phyloP scores from a whole-genome alignment of 2,329 filamentous ascomycete genomes.

The Colletotrichum acutatum region DNA sequence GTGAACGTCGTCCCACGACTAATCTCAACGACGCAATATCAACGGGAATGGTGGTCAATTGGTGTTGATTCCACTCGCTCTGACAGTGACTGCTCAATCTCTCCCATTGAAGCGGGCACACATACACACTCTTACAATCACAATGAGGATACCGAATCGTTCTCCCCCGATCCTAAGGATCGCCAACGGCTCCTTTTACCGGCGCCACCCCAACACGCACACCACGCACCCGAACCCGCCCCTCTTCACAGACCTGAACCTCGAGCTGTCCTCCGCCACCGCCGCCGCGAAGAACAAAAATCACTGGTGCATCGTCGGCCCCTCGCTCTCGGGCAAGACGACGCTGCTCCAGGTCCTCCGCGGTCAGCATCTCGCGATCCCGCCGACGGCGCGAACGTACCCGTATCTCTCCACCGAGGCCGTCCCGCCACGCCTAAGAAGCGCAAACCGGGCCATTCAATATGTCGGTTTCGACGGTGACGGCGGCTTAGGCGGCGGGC shows the following conservation, averaged over 20 bases:
- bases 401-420: constrained; percentile 78
- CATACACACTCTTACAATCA: too few species aligned
- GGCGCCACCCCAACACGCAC: constrained; percentile 70
- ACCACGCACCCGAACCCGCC: constrained; percentile 70
- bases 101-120: not conserved
- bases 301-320: constrained; percentile 87
- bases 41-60: not conserved
- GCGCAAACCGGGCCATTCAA: constrained; percentile 76
- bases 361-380: constrained; percentile 80
- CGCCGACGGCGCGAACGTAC: constrained; percentile 79
- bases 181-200: constrained; percentile 84
- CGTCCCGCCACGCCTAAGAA: constrained; percentile 65
- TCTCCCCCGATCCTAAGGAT: constrained; percentile 75
- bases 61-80: not conserved
- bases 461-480: constrained; percentile 93
- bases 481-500: constrained; percentile 58
- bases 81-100: not conserved
- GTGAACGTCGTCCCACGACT: not conserved
- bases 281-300: constrained; percentile 59
- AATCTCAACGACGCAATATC: not conserved
- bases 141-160: constrained; percentile 25
- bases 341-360: constrained; percentile 83
- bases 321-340: constrained; percentile 82
- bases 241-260: constrained; percentile 77
- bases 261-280: constrained; percentile 72